Percentiles rank a stretch among this genome's conserved stretches.
These are phyloP conservation scores for Porphyrellus cyaneotinctus DNA, from an alignment of 768 basidiomycete species.

Conservation along the genomic window DNA sequence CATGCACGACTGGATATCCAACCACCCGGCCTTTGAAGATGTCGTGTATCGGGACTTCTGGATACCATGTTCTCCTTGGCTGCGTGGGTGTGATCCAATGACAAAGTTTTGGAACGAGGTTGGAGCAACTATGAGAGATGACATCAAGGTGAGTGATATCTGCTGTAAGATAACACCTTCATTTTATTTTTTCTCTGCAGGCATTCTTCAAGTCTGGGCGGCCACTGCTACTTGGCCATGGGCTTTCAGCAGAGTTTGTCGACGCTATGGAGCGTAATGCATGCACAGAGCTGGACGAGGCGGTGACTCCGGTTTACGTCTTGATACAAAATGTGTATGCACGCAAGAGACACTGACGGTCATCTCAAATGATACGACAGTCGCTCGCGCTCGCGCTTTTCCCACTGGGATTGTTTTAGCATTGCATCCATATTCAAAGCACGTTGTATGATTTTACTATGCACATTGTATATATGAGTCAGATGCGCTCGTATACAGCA, in stretches of 20 bases:
- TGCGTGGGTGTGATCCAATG: conserved; percentile 20
- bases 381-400: not conserved
- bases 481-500: not conserved
- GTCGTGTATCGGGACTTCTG: conserved; percentile 57
- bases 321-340: conserved; percentile 61
- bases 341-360: conserved; percentile 26
- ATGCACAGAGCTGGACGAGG: conserved; percentile 47
- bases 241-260: conserved; percentile 50
- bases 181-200: conserved; percentile 31
- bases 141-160: conserved; percentile 44
- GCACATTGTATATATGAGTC: conserved; percentile 5
- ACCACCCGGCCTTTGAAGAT: conserved; percentile 56
- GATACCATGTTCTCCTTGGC: conserved; percentile 57
- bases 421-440: conserved; percentile 14
- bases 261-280: conserved; percentile 51
- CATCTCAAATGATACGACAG: not conserved
- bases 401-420: conserved; percentile 7
- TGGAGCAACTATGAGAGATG: conserved; percentile 51
- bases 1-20: conserved; percentile 50
- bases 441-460: conserved; percentile 20
- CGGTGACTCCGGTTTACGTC: conserved; percentile 45
- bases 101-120: conserved; percentile 38
- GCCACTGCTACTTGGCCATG: conserved; percentile 64
- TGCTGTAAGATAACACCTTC: not conserved
- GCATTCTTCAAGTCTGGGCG: conserved; percentile 61